Conservation (phyloP, 1,284 basidiomycete genomes). For the Ceratobasidium sp. region DNA sequence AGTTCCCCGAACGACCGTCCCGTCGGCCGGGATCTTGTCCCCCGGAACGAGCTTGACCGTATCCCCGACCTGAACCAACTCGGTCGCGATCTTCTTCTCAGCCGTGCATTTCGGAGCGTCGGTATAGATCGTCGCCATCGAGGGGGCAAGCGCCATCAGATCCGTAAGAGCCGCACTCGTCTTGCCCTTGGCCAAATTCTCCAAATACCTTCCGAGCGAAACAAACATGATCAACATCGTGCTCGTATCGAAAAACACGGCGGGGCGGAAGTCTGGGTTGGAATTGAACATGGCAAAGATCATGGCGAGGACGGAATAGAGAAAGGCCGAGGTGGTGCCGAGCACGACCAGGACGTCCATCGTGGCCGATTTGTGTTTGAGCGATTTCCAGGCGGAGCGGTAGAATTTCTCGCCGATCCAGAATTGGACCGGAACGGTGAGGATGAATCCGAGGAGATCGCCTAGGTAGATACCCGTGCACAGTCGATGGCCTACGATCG, state of each 20-base stretch:
- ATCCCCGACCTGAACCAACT: conserved; percentile 95
- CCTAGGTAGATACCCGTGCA: conserved; percentile 82
- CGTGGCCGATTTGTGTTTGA: conserved; percentile 90
- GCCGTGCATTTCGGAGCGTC: conserved; percentile 80
- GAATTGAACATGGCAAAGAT: conserved; percentile 74
- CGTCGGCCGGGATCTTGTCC: conserved; percentile 97
- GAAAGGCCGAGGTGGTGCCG: conserved; percentile 93
- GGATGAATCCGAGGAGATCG: conserved; percentile 82
- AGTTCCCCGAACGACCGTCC: conserved; percentile 86
- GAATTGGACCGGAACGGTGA: conserved; percentile 94
- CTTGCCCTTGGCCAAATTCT: conserved; percentile 97
- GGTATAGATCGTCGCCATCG: conserved; percentile 95
- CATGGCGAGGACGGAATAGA: conserved; percentile 86
- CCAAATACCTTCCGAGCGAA: conserved; percentile 93
- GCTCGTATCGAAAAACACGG: conserved; percentile 98
- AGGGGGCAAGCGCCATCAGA: conserved; percentile 93
- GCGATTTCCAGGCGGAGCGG: conserved; percentile 87
- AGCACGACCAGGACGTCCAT: conserved; percentile 98
- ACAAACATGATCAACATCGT: conserved; percentile 99
- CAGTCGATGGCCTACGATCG: conserved; percentile 65
- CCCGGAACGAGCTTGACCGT: conserved; percentile 95
- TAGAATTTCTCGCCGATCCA: conserved; percentile 93
- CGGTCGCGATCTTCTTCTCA: conserved; percentile 92
- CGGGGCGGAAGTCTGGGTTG: conserved; percentile 78
- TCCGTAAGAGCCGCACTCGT: conserved; percentile 97